Percentiles rank a stretch among this genome's conserved stretches.
These are phyloP conservation scores for Aspergillus pseudotamarii DNA, from an alignment of 2,329 filamentous ascomycete species.

Conservation along the genomic window DNA sequence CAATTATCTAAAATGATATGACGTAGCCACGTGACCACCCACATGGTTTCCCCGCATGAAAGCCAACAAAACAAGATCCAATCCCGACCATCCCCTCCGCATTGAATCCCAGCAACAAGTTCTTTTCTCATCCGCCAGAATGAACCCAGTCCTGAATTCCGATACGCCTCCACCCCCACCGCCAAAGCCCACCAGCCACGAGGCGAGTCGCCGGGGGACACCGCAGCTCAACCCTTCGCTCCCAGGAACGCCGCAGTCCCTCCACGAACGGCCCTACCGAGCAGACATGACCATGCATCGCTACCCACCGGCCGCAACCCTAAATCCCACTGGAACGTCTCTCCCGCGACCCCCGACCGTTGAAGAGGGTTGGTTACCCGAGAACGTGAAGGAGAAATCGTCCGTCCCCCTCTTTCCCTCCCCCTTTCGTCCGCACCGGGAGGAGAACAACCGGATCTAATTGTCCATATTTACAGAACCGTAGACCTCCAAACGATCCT, in stretches of 20 bases:
- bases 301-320: slow-evolving; percentile 16
- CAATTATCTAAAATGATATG: no score
- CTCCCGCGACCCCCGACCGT: slow-evolving; percentile 41
- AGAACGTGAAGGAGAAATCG: slow-evolving; percentile 78
- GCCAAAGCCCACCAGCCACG: slow-evolving; percentile 71
- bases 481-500: slow-evolving; percentile 74
- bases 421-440: no score
- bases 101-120: background rate
- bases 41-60: background rate
- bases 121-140: slow-evolving; percentile 13
- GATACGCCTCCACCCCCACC: slow-evolving; percentile 69
- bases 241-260: slow-evolving; percentile 47
- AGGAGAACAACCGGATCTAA: background rate
- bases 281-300: slow-evolving; percentile 13
- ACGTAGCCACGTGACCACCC: background rate
- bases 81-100: background rate
- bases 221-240: slow-evolving; percentile 54
- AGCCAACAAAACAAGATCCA: background rate
- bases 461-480: slow-evolving; percentile 24
- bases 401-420: slow-evolving; percentile 46
- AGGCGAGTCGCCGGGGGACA: slow-evolving; percentile 68
- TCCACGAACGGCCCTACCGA: slow-evolving; percentile 27
- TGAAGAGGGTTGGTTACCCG: slow-evolving; percentile 74
- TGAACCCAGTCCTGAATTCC: slow-evolving; percentile 45
- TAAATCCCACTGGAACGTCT: slow-evolving; percentile 9